A percentile compares a stretch with the other conserved stretches of the same genome.
Conservation (phyloP, 2,329 filamentous ascomycete species). For the Neofusicoccum umdonicola region DNA sequence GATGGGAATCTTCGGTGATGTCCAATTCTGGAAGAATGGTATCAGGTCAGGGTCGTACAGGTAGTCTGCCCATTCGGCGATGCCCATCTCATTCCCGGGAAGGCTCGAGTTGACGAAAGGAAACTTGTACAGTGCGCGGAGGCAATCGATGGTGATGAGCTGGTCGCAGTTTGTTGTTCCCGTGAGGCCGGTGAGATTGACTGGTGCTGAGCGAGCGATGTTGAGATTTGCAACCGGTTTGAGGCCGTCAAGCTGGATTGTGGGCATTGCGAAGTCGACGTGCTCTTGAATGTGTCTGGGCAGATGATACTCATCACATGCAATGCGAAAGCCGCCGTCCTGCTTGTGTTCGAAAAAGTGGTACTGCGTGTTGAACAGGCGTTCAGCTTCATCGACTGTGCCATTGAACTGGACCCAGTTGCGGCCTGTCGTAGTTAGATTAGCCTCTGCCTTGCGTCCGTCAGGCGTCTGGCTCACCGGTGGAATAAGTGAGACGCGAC, state of each 20-base stretch:
- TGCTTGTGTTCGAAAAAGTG: slow-evolving; percentile 36
- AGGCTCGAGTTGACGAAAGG: slow-evolving; percentile 19
- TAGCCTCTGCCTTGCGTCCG: too few species aligned
- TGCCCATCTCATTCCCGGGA: slow-evolving; percentile 12
- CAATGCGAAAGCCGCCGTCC: slow-evolving; percentile 34
- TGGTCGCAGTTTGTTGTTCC: slow-evolving; percentile 47
- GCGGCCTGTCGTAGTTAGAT: not conserved
- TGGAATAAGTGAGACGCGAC: slow-evolving; percentile 19
- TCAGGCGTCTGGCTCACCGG: slow-evolving; percentile 15
- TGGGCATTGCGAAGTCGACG: slow-evolving; percentile 38
- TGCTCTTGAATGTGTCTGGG: slow-evolving; percentile 25
- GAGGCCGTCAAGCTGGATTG: slow-evolving; percentile 39
- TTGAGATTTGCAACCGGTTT: not conserved
- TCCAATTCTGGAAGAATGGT: slow-evolving; percentile 37
- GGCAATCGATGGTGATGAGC: slow-evolving; percentile 57
- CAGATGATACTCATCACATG: slow-evolving; percentile 40
- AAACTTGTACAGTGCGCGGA: slow-evolving; percentile 38
- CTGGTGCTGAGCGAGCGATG: too few species aligned
- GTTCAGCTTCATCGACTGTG: slow-evolving; percentile 36
- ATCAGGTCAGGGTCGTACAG: slow-evolving; percentile 30
- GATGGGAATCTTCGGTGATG: slow-evolving; percentile 32
- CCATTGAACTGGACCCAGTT: slow-evolving; percentile 43
- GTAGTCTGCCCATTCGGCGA: slow-evolving; percentile 13
- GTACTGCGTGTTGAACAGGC: slow-evolving; percentile 40
- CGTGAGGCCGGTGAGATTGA: slow-evolving; percentile 25